These are phyloP conservation scores for Tilletiaria anomala DNA, from an alignment of 1,284 basidiomycete genomes.

Conservation along the genomic window DNA sequence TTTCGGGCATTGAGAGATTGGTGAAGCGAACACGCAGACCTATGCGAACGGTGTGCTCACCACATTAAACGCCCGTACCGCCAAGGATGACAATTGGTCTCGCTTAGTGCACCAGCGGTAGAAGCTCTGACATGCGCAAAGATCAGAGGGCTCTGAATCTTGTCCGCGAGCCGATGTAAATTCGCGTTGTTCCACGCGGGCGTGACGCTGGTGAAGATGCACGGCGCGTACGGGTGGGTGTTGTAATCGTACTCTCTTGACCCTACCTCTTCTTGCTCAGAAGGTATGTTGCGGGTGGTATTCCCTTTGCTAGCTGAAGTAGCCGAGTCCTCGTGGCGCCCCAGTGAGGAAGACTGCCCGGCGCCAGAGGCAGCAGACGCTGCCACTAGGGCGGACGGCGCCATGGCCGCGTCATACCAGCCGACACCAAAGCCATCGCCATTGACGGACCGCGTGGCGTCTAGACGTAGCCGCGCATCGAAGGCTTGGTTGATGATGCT, in stretches of 20 bases:
- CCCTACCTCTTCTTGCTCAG: too few species aligned
- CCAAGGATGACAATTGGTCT: constrained; percentile 37
- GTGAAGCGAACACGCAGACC: neutral
- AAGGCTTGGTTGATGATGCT: constrained; percentile 51
- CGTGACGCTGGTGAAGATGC: constrained; percentile 90
- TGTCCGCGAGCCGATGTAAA: constrained; percentile 28
- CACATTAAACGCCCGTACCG: constrained; percentile 32
- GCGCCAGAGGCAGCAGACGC: neutral
- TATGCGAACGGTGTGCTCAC: neutral
- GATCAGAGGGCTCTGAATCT: constrained; percentile 33
- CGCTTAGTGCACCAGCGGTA: constrained; percentile 26
- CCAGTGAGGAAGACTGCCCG: neutral
- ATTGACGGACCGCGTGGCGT: constrained; percentile 28
- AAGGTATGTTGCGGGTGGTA: too few species aligned
- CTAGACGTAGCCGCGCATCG: constrained; percentile 41
- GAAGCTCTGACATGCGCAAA: constrained; percentile 32
- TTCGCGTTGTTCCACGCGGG: constrained; percentile 42
- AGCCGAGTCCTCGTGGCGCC: neutral
- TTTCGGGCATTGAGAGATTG: too few species aligned
- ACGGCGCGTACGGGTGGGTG: constrained; percentile 46
- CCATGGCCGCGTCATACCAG: constrained; percentile 43
- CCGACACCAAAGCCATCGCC: constrained; percentile 96
- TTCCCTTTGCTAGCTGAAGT: neutral
- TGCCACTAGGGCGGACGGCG: constrained; percentile 14
- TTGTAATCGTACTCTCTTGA: too few species aligned